Evolutionary conservation across 306 rosid species (phyloP).

Genomic region (Castanea sativa): DNA sequence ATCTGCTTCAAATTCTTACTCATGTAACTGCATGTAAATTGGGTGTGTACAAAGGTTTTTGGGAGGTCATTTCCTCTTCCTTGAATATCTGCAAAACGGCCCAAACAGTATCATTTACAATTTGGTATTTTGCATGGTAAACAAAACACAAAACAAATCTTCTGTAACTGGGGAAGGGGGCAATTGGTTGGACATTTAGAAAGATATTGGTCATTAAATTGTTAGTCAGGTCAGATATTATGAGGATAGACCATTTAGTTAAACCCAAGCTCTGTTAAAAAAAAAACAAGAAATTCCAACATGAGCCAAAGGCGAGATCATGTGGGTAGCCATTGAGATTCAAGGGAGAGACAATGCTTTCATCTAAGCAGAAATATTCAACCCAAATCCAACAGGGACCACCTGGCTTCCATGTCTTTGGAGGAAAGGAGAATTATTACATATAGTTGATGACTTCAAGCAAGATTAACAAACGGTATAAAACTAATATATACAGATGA

Average conservation of each 20-base stretch:
- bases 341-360: not conserved
- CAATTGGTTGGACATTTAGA: not conserved
- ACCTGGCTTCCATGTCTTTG: not conserved
- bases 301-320: not conserved
- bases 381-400: not conserved
- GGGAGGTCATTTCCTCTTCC: slow-evolving; percentile 17
- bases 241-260: not conserved
- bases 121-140: not conserved
- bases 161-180: not conserved
- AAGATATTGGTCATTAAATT: not conserved
- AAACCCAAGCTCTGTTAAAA: not conserved
- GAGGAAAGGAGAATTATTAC: not conserved
- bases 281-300: not conserved
- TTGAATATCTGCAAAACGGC: slow-evolving; percentile 23
- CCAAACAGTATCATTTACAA: not conserved
- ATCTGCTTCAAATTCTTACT: slow-evolving; percentile 3
- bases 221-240: too few species aligned
- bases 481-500: not conserved
- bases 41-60: slow-evolving; percentile 17
- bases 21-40: slow-evolving; percentile 43
- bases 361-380: not conserved
- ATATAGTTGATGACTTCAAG: not conserved
- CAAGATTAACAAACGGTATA: not conserved
- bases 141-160: not conserved
- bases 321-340: not conserved